A percentile compares a stretch with the other conserved stretches of the same genome.
phyloP scores from a whole-genome alignment of 2,329 filamentous ascomycete species.

The Fusarium citri region DNA sequence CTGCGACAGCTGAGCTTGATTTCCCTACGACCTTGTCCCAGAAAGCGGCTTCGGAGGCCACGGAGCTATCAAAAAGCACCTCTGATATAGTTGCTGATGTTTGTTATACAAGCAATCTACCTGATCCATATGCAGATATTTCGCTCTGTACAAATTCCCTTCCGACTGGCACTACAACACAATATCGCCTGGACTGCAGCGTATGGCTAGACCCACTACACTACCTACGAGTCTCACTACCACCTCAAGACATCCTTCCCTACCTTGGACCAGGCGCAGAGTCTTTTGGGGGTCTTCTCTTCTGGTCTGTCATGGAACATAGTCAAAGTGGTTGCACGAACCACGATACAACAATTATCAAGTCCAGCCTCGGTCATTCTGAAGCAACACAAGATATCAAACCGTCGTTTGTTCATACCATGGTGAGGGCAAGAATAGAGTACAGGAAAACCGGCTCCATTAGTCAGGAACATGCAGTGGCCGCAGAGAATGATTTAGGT shows the following conservation, averaged over 20 bases:
- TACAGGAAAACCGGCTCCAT: neutral
- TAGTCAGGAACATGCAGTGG: neutral
- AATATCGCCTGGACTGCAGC: conserved; percentile 8
- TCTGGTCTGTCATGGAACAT: conserved; percentile 23
- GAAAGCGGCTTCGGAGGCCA: accelerated
- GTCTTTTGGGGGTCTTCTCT: neutral
- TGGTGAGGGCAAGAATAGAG: conserved; percentile 12
- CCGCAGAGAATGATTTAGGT: neutral
- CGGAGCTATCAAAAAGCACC: accelerated
- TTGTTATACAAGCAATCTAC: accelerated
- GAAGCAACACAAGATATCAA: neutral
- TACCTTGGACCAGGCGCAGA: neutral
- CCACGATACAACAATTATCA: neutral
- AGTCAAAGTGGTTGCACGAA: neutral
- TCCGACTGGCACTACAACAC: accelerated
- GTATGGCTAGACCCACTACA: conserved; percentile 15
- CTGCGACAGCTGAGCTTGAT: neutral
- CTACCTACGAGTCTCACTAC: neutral
- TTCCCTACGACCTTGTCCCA: neutral
- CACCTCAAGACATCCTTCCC: conserved; percentile 6
- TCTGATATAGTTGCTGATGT: accelerated
- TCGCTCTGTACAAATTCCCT: neutral
- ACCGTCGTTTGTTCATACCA: neutral
- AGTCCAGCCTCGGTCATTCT: neutral
- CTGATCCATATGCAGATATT: accelerated